A percentile compares a stretch with the other conserved stretches of the same genome.
Evolutionary conservation across 2,329 filamentous ascomycete species (phyloP).

Genomic region (Aspergillus thermomutatus): DNA sequence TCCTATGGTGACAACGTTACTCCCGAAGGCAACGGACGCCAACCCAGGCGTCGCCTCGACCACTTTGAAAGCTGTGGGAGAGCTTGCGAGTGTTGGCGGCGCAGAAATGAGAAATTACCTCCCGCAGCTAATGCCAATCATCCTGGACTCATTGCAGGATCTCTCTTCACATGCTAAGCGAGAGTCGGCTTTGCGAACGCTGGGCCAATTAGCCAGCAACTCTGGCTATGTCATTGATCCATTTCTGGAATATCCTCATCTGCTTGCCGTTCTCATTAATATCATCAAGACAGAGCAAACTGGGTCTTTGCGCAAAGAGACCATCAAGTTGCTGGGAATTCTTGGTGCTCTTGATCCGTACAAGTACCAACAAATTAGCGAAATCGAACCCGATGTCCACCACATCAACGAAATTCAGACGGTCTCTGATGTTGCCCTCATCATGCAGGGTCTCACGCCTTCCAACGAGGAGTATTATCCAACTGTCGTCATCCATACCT

Average conservation of each 20-base stretch:
- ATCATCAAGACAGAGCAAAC: slow-evolving; percentile 93
- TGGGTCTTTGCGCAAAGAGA: slow-evolving; percentile 82
- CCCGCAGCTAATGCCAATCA: slow-evolving; percentile 87
- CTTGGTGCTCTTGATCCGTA: slow-evolving; percentile 93
- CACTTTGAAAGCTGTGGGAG: slow-evolving; percentile 91
- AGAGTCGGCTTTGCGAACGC: slow-evolving; percentile 82
- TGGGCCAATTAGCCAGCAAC: slow-evolving; percentile 91
- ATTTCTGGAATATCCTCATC: slow-evolving; percentile 89
- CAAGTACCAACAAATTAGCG: slow-evolving; percentile 89
- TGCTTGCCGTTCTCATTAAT: slow-evolving; percentile 86
- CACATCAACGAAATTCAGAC: slow-evolving; percentile 62
- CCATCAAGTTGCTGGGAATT: slow-evolving; percentile 94
- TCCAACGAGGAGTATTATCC: slow-evolving; percentile 99
- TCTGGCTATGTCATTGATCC: slow-evolving; percentile 97
- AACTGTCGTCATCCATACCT: slow-evolving; percentile 93
- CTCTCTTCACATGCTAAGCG: slow-evolving; percentile 86
- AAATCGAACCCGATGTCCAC: slow-evolving; percentile 79
- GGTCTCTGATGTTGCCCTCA: slow-evolving; percentile 89
- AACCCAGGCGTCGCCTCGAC: slow-evolving; percentile 89
- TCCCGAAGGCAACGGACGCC: slow-evolving; percentile 83
- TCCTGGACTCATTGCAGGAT: slow-evolving; percentile 90
- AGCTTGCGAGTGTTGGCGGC: slow-evolving; percentile 88
- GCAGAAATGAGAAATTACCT: slow-evolving; percentile 93
- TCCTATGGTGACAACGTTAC: slow-evolving; percentile 89
- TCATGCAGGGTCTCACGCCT: slow-evolving; percentile 95